Evolutionary conservation across 306 rosid genomes (phyloP), one percentile per base, ranked within the genome.

Genomic region (Cicer yamashitae): DNA sequence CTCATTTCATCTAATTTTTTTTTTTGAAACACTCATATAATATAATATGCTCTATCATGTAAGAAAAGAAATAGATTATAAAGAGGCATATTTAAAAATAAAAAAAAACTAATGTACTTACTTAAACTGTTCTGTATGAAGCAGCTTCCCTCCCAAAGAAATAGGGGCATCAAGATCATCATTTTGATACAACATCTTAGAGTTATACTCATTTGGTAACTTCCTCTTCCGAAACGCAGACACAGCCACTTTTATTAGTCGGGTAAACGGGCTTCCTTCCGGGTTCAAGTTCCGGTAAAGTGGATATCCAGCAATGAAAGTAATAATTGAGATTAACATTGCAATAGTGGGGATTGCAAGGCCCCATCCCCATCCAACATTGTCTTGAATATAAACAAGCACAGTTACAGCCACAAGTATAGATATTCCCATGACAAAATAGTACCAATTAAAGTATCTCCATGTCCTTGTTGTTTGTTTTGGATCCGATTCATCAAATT

Each of bases 351-450:
- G 98, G 9, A 92, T 77, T 1, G 93, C 99, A 3, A 96, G 86
- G 7, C 99, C 99, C 90, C 80, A 78, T 1, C 97, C 99, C 99
- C 99, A 96, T 3, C 99, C 99, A 14, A 96, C 56, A 17, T 92
- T 87, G 47, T 96, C 99, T 71, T 96, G 99, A 53, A 96, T 85
- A 13, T 92, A 96, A 14, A 96, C 96, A 8, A 96, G 79, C 8
- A 96, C 93, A 0, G 99, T 96, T 7, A 96, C 97, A 10, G 99
- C 93, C 73, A 96, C 89, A 3, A 96, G 83, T 6, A 90, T 88
- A 4, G 96, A 75, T 10, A 67, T 84, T n/a, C 99, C 98, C 98
- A 92, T 92, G 1, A 86, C 90, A 67, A 96, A 96, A 43, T 90
- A 96, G 79, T 96, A 92, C 96, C 97, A 96, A 18, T 96, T 96